Conservation (phyloP, 306 rosid species). For the Hippophae tibetana region DNA sequence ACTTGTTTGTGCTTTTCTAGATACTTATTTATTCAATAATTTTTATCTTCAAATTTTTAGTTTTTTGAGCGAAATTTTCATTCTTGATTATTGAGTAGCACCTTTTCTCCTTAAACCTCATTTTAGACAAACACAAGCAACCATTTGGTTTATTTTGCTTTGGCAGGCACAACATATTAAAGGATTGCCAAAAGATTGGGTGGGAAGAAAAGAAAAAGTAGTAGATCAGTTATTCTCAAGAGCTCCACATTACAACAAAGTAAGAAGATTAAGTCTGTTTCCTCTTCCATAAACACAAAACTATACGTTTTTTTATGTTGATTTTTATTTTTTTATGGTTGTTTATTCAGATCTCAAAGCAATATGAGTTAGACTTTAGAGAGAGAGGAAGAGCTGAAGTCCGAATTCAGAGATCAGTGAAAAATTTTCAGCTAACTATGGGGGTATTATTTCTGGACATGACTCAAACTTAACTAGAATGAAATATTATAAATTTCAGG, state of each 20-base stretch:
- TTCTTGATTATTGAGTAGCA: too few species aligned
- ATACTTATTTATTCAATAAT: too few species aligned
- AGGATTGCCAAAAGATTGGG: slow-evolving; percentile 72
- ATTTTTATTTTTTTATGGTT: background rate
- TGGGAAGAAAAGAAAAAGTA: slow-evolving; percentile 43
- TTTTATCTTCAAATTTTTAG: too few species aligned
- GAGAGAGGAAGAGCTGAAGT: slow-evolving; percentile 75
- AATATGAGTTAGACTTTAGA: slow-evolving; percentile 76
- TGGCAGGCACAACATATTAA: slow-evolving; percentile 49
- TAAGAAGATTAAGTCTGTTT: slow-evolving; percentile 14
- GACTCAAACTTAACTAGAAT: background rate
- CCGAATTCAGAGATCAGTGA: slow-evolving; percentile 59
- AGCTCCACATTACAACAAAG: slow-evolving; percentile 74
- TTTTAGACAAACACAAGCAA: too few species aligned
- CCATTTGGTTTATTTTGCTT: background rate
- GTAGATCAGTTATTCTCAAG: slow-evolving; percentile 64
- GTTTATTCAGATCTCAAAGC: slow-evolving; percentile 49
- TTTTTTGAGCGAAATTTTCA: too few species aligned
- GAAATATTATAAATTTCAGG: too few species aligned
- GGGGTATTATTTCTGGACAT: slow-evolving; percentile 39
- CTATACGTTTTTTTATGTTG: background rate
- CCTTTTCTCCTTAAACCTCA: too few species aligned
- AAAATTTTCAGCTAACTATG: slow-evolving; percentile 79
- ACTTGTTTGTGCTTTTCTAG: too few species aligned
- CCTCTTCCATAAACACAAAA: slow-evolving; percentile 1